phyloP scores from a whole-genome alignment of 305 asterid genomes.

The Fraxinus latifolia region DNA sequence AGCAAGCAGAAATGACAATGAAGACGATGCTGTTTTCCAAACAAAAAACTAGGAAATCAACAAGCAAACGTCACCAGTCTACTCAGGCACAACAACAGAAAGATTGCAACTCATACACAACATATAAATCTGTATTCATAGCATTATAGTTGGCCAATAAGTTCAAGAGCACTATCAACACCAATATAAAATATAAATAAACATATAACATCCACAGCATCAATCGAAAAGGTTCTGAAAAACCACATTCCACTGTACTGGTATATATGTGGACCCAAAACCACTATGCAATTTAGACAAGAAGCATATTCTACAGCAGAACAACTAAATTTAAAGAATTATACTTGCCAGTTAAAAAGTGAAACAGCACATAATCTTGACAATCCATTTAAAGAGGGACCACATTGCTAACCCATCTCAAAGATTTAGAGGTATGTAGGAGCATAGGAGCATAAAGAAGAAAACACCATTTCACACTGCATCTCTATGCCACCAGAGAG shows the following conservation, averaged over 20 bases:
- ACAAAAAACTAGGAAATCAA: not conserved
- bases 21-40: not conserved
- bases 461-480: not conserved
- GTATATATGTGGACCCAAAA: not conserved
- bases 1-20: constrained; percentile 11
- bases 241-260: constrained; percentile 14
- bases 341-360: not conserved
- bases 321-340: not conserved
- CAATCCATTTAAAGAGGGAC: constrained; percentile 10
- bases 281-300: not conserved
- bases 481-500: constrained; percentile 17
- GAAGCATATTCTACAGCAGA: not conserved
- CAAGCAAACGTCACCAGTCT: not conserved
- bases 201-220: constrained; percentile 2
- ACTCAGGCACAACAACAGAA: not conserved
- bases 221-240: constrained; percentile 9
- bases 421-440: not conserved
- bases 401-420: constrained; percentile 12
- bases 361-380: constrained; percentile 1
- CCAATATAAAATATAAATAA: not conserved
- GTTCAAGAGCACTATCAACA: constrained; percentile 6
- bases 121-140: not conserved
- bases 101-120: not conserved
- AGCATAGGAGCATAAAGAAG: not conserved
- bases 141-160: constrained; percentile 1